A percentile compares a stretch with the other conserved stretches of the same genome.
Conservation (phyloP, 257 asterid genomes). For the Ligustrum vulgare region DNA sequence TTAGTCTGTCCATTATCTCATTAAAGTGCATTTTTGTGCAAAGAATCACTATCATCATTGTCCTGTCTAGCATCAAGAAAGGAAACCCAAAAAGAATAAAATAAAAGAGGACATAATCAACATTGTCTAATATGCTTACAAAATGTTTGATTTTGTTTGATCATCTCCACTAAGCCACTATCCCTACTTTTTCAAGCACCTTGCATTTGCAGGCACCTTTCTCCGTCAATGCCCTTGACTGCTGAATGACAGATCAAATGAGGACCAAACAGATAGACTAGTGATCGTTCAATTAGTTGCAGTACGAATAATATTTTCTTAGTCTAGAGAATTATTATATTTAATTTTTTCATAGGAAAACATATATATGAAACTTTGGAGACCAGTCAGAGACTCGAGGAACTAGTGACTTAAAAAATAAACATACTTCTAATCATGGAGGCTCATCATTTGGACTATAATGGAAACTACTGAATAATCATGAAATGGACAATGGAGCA, state of each 20-base stretch:
- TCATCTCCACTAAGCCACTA: background rate
- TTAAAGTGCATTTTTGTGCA: background rate
- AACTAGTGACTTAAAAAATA: too few relatives aligned
- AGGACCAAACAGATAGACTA: background rate
- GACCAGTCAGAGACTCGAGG: background rate
- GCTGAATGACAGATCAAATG: background rate
- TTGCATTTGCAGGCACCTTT: background rate
- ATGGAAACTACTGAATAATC: background rate
- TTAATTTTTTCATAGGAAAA: background rate
- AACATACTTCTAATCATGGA: too few relatives aligned
- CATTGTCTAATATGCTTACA: background rate
- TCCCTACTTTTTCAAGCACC: background rate
- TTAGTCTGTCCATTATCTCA: conserved; percentile 1
- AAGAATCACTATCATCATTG: background rate
- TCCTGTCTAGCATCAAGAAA: background rate
- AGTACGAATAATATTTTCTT: background rate
- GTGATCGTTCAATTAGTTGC: background rate
- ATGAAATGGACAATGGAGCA: background rate
- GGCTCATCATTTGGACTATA: background rate
- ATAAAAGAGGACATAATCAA: background rate
- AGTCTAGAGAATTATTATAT: background rate
- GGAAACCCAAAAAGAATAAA: background rate
- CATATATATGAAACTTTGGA: background rate
- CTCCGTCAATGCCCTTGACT: too few relatives aligned
- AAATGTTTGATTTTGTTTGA: background rate